A percentile compares a stretch with the other conserved stretches of the same genome.
Evolutionary conservation across 2,329 filamentous ascomycete species (phyloP).

Genomic region (Paecilomyces sp.): DNA sequence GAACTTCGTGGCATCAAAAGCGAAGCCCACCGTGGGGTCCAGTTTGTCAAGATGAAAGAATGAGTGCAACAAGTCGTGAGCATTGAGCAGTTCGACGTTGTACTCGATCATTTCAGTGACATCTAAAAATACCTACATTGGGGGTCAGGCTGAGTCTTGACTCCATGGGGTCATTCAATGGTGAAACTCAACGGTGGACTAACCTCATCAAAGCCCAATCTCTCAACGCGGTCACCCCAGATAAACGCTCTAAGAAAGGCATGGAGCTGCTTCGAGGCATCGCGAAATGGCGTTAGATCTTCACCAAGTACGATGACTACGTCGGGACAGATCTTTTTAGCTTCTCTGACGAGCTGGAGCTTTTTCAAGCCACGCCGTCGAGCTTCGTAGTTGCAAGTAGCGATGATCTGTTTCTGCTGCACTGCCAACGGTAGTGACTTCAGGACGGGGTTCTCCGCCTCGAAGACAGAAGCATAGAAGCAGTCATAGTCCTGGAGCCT

Average conservation of each 20-base stretch:
- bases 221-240: slow-evolving; percentile 73
- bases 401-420: slow-evolving; percentile 87
- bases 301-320: slow-evolving; percentile 81
- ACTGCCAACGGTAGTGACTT: slow-evolving; percentile 71
- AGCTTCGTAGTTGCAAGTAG: slow-evolving; percentile 91
- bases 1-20: slow-evolving; percentile 63
- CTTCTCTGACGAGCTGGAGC: slow-evolving; percentile 77
- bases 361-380: slow-evolving; percentile 61
- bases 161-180: not conserved
- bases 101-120: slow-evolving; percentile 81
- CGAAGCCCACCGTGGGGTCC: slow-evolving; percentile 74
- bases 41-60: slow-evolving; percentile 71
- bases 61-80: slow-evolving; percentile 54
- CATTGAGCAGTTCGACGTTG: slow-evolving; percentile 67
- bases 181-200: slow-evolving; percentile 18
- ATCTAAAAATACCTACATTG: slow-evolving; percentile 58
- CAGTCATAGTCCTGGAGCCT: slow-evolving; percentile 50
- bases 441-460: slow-evolving; percentile 68
- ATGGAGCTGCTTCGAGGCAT: slow-evolving; percentile 77
- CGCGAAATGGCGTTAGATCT: slow-evolving; percentile 75
- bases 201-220: slow-evolving; percentile 86
- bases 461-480: slow-evolving; percentile 90
- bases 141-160: slow-evolving; percentile 4
- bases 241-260: slow-evolving; percentile 63
- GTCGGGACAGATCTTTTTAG: slow-evolving; percentile 71